A percentile compares a stretch with the other conserved stretches of the same genome.
Evolutionary conservation across 2,329 filamentous ascomycete species (phyloP).

Genomic region (Ascochyta lentis): DNA sequence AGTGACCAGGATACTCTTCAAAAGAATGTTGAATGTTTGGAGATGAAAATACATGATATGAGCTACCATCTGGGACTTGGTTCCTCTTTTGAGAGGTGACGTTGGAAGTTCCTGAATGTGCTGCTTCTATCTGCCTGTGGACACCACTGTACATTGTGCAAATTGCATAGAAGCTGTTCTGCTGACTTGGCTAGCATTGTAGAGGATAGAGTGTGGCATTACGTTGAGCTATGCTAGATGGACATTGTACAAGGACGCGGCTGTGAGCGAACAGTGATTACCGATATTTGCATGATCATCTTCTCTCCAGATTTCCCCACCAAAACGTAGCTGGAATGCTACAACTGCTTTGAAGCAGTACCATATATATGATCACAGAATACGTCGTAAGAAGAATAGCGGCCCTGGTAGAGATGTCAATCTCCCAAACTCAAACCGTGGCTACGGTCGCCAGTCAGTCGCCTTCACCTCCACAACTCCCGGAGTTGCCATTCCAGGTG

Average conservation of each 20-base stretch:
- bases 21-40: too few relatives aligned
- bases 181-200: too few relatives aligned
- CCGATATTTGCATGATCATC: not conserved
- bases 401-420: not conserved
- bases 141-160: too few relatives aligned
- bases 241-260: not conserved
- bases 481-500: not conserved
- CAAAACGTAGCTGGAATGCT: not conserved
- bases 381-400: not conserved
- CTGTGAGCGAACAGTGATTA: not conserved
- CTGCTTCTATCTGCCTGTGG: too few relatives aligned
- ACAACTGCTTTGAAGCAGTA: not conserved
- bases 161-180: too few relatives aligned
- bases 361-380: not conserved
- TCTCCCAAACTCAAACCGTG: not conserved
- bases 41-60: too few relatives aligned
- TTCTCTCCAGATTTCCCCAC: too few relatives aligned
- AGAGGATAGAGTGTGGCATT: too few relatives aligned
- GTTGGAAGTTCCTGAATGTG: too few relatives aligned
- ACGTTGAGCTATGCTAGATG: not conserved
- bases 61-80: too few relatives aligned
- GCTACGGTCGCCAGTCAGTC: not conserved
- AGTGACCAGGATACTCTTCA: too few relatives aligned
- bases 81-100: too few relatives aligned
- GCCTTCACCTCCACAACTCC: constrained; percentile 1